A percentile compares a stretch with the other conserved stretches of the same genome.
These are phyloP conservation scores for Allium cepa DNA, from an alignment of 106 monocot species.

Conservation along the genomic window DNA sequence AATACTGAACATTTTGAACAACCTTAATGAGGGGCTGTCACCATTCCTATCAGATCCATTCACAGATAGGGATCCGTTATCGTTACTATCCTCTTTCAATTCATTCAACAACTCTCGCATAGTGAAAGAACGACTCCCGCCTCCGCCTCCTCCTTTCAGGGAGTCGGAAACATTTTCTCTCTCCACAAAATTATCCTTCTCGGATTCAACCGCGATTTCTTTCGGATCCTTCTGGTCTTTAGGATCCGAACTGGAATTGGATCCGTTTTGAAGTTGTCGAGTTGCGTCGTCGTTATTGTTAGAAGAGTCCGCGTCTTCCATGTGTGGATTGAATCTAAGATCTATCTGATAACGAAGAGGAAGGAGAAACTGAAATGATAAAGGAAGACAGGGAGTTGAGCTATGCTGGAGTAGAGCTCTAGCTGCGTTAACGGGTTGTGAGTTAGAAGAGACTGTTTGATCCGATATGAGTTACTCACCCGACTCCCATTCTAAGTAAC, in stretches of 20 bases:
- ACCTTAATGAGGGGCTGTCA: constrained; percentile 15
- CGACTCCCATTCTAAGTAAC: no score
- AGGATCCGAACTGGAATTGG: not conserved
- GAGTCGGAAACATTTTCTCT: no score
- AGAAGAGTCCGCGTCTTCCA: not conserved
- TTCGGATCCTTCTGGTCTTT: not conserved
- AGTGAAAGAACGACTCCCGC: constrained; percentile 43
- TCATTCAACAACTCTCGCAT: constrained; percentile 88
- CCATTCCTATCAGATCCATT: constrained; percentile 9
- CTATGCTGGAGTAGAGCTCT: no score
- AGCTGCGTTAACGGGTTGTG: no score
- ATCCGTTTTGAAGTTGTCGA: not conserved
- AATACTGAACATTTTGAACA: not conserved
- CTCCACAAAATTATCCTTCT: not conserved
- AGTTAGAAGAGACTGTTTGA: no score
- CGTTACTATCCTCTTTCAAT: constrained; percentile 40
- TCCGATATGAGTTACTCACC: no score
- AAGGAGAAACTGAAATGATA: no score
- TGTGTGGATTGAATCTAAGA: not conserved
- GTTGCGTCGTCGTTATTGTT: not conserved
- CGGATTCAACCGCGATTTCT: not conserved
- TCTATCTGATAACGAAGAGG: no score
- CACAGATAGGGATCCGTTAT: constrained; percentile 10
- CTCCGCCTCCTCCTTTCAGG: not conserved
- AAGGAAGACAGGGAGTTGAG: no score